phyloP scores from a whole-genome alignment of 73 alveolate species.

The Urostyla sp. region DNA sequence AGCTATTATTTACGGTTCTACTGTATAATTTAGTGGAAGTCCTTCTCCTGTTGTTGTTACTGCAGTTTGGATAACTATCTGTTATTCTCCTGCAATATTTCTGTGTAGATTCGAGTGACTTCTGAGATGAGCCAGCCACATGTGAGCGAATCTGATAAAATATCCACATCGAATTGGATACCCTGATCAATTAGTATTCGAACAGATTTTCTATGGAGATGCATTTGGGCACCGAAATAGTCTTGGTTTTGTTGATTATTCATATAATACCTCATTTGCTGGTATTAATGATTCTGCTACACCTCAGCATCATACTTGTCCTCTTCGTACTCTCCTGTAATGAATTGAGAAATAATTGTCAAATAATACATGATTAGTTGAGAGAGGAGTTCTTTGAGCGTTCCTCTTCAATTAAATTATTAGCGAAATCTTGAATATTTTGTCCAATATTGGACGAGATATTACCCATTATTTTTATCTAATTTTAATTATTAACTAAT shows the following conservation, averaged over 20 bases:
- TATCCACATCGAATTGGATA: constrained; percentile 39
- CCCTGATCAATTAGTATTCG: constrained; percentile 33
- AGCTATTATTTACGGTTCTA: constrained; percentile 9
- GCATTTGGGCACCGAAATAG: too few species aligned
- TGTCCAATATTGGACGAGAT: constrained; percentile 21
- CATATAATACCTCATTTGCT: too few species aligned
- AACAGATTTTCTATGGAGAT: background rate
- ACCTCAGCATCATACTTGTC: constrained; percentile 1
- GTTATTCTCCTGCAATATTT: constrained; percentile 28
- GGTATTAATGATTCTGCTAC: background rate
- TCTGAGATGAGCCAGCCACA: constrained; percentile 77
- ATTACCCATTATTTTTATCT: constrained; percentile 32
- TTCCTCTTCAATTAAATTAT: constrained; percentile 36
- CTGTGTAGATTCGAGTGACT: constrained; percentile 60
- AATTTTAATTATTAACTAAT: background rate
- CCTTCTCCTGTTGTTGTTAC: constrained; percentile 4
- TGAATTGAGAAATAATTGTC: background rate
- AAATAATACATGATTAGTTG: constrained; percentile 12
- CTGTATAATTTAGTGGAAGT: constrained; percentile 26
- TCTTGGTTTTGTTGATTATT: too few species aligned
- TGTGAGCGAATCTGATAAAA: constrained; percentile 51
- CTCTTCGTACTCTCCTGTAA: constrained; percentile 27
- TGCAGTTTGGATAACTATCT: constrained; percentile 7
- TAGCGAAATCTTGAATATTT: constrained; percentile 45
- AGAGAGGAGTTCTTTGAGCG: constrained; percentile 38